These are phyloP conservation scores for Echria macrotheca DNA, from an alignment of 495 filamentous ascomycete genomes.

Conservation along the genomic window DNA sequence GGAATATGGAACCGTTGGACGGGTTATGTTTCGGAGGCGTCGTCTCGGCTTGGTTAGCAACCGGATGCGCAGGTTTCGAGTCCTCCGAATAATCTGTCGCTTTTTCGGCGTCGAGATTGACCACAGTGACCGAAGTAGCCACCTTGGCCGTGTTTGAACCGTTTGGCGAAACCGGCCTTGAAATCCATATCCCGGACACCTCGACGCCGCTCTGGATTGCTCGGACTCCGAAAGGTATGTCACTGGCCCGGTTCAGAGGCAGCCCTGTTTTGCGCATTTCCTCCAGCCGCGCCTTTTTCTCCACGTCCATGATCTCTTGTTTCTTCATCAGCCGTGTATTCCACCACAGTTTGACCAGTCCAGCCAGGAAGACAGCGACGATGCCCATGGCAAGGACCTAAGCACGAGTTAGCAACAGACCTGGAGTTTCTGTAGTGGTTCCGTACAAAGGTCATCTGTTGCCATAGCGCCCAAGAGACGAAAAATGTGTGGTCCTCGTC, in stretches of 20 bases:
- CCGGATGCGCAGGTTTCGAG: constrained; percentile 4
- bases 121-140: constrained; percentile 31
- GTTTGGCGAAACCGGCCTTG: constrained; percentile 54
- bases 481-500: constrained; percentile 56
- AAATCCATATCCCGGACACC: constrained; percentile 87
- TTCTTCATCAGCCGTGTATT: constrained; percentile 59
- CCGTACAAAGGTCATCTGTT: constrained; percentile 87
- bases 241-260: constrained; percentile 41
- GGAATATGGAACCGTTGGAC: too few relatives aligned
- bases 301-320: constrained; percentile 59
- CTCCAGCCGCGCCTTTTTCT: constrained; percentile 51
- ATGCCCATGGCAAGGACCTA: constrained; percentile 46
- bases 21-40: constrained; percentile 24
- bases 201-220: constrained; percentile 82
- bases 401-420: constrained; percentile 17
- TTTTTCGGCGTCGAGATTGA: constrained; percentile 16
- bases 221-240: constrained; percentile 83
- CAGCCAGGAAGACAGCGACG: constrained; percentile 45
- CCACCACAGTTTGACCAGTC: constrained; percentile 55
- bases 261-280: constrained; percentile 49
- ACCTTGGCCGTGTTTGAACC: constrained; percentile 22
- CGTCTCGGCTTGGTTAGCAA: constrained; percentile 15
- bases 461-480: constrained; percentile 73
- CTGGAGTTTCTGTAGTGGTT: too few relatives aligned
- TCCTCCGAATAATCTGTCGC: constrained; percentile 14